Conservation (phyloP, 1,284 basidiomycete genomes). For the Trichosporon sp. region DNA sequence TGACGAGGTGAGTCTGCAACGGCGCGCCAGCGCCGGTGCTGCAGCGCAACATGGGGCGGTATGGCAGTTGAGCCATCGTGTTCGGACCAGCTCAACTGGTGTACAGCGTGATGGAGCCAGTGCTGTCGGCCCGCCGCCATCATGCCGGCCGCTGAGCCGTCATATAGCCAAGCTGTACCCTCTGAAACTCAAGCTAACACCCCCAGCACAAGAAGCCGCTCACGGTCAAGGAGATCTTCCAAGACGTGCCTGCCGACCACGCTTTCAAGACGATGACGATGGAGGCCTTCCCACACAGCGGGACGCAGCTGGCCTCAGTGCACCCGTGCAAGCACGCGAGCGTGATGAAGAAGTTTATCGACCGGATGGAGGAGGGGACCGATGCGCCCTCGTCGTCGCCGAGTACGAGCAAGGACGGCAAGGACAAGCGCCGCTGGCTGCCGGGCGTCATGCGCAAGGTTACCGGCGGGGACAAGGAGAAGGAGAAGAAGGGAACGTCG, state of each 20-base stretch:
- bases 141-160: too few relatives aligned
- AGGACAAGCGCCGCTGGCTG: conserved; percentile 69
- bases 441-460: conserved; percentile 64
- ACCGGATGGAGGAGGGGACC: conserved; percentile 85
- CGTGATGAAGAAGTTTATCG: conserved; percentile 99
- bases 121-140: too few relatives aligned
- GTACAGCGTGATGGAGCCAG: too few relatives aligned
- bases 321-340: conserved; percentile 98
- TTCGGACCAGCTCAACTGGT: too few relatives aligned
- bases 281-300: conserved; percentile 90
- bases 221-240: conserved; percentile 85
- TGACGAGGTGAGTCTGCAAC: conserved; percentile 56
- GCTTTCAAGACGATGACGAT: conserved; percentile 99
- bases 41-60: too few relatives aligned
- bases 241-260: conserved; percentile 95
- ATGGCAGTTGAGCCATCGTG: neutral
- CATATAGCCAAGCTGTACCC: too few relatives aligned
- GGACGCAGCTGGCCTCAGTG: conserved; percentile 78
- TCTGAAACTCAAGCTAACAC: neutral
- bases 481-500: conserved; percentile 54
- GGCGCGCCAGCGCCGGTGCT: neutral
- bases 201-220: conserved; percentile 69
- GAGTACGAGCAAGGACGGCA: conserved; percentile 20
- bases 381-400: conserved; percentile 43
- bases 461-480: conserved; percentile 51